phyloP scores from a whole-genome alignment of 345 rosid species.

The Pugionium cornutum region DNA sequence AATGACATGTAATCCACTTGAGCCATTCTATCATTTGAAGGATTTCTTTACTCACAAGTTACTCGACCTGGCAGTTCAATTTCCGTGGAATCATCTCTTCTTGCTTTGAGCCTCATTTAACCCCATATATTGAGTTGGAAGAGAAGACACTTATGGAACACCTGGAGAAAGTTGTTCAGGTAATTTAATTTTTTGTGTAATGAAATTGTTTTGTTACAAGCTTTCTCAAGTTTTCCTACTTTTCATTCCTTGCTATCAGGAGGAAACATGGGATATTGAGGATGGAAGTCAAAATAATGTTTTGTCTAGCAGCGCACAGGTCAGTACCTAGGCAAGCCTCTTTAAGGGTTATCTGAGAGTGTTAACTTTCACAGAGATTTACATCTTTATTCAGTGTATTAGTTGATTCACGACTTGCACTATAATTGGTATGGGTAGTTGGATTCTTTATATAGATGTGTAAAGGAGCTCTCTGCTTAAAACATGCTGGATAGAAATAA shows the following conservation, averaged over 20 bases:
- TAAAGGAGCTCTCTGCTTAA: slow-evolving; percentile 7
- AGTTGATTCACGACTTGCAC: slow-evolving; percentile 10
- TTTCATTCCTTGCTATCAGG: slow-evolving; percentile 51
- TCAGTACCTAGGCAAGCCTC: slow-evolving; percentile 39
- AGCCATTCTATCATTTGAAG: slow-evolving; percentile 18
- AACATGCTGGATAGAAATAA: slow-evolving; percentile 17
- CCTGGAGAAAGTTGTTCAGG: slow-evolving; percentile 96
- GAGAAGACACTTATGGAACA: slow-evolving; percentile 97
- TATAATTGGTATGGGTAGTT: slow-evolving; percentile 8
- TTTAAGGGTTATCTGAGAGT: slow-evolving; percentile 17
- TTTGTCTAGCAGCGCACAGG: slow-evolving; percentile 95
- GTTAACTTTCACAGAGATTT: slow-evolving; percentile 17
- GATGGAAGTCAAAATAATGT: slow-evolving; percentile 95
- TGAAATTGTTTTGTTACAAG: slow-evolving; percentile 14
- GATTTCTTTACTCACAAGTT: slow-evolving; percentile 22
- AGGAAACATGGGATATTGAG: slow-evolving; percentile 98
- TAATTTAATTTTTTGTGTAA: slow-evolving; percentile 38
- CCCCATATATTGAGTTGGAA: slow-evolving; percentile 82
- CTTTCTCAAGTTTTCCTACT: slow-evolving; percentile 31
- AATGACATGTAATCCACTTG: slow-evolving; percentile 21
- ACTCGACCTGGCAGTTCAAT: slow-evolving; percentile 71
- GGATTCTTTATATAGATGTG: slow-evolving; percentile 14
- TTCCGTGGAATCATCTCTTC: slow-evolving; percentile 96
- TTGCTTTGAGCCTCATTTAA: slow-evolving; percentile 95
- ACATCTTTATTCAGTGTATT: slow-evolving; percentile 17